phyloP scores from a whole-genome alignment of 1,284 basidiomycete species.

The Pseudozyma sp. region DNA sequence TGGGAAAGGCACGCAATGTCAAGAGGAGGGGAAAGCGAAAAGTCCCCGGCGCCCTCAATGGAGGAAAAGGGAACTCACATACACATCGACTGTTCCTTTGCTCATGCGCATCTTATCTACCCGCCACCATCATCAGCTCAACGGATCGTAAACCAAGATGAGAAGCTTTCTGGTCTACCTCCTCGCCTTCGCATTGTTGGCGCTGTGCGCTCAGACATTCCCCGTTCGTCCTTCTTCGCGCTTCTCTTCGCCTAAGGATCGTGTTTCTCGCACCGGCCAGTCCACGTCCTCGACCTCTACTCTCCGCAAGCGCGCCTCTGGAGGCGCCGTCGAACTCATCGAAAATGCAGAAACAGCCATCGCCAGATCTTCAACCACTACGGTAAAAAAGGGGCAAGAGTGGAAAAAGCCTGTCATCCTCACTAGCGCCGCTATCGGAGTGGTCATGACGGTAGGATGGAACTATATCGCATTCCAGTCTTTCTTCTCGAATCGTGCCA shows the following conservation, averaged over 20 bases:
- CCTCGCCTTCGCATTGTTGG: conserved; percentile 7
- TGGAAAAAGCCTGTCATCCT: conserved; percentile 36
- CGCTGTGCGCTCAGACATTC: conserved; percentile 18
- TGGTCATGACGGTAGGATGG: conserved; percentile 27
- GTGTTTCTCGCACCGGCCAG: not conserved
- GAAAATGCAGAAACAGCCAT: not conserved
- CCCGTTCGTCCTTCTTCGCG: conserved; percentile 8
- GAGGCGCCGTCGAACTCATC: not conserved
- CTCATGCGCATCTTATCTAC: not conserved
- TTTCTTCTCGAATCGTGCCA: conserved; percentile 17
- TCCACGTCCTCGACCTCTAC: not conserved
- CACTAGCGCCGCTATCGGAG: conserved; percentile 9
- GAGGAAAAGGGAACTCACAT: too few species aligned
- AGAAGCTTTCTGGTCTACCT: conserved; percentile 11
- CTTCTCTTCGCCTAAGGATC: not conserved
- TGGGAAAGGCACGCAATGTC: too few species aligned
- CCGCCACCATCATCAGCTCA: not conserved
- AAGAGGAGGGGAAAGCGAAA: too few species aligned
- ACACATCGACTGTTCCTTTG: not conserved
- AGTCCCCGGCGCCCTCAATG: too few species aligned
- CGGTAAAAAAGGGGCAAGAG: conserved; percentile 5
- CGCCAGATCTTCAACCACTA: not conserved
- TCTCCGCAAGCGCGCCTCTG: not conserved
- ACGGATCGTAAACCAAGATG: conserved; percentile 9
- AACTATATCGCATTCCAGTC: conserved; percentile 28